Conservation (phyloP, 1,139 yeast species). For the Yamadazyma taylorii region DNA sequence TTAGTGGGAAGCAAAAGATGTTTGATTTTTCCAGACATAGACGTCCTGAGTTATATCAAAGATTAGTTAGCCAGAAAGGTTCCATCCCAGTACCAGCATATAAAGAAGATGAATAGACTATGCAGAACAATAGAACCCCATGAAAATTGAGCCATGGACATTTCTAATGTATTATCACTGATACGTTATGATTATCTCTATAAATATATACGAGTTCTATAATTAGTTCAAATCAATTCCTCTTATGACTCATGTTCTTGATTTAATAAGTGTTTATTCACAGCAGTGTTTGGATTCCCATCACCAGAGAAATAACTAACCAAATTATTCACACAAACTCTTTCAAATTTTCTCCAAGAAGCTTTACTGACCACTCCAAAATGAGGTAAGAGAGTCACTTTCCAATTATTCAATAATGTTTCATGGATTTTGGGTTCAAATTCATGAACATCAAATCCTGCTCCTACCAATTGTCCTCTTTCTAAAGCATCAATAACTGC, state of each 20-base stretch:
- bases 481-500: slow-evolving; percentile 37
- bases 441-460: slow-evolving; percentile 43
- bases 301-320: slow-evolving; percentile 29
- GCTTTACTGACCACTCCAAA: slow-evolving; percentile 31
- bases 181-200: too few species aligned
- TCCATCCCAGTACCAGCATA: slow-evolving; percentile 13
- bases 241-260: background rate
- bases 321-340: slow-evolving; percentile 30
- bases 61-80: slow-evolving; percentile 20
- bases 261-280: slow-evolving; percentile 16
- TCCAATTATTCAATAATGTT: slow-evolving; percentile 27
- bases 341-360: slow-evolving; percentile 34
- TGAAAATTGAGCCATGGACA: too few species aligned
- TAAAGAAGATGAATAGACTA: background rate
- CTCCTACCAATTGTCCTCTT: slow-evolving; percentile 37
- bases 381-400: slow-evolving; percentile 34
- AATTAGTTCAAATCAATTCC: too few species aligned
- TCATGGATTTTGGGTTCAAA: slow-evolving; percentile 35
- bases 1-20: slow-evolving; percentile 29
- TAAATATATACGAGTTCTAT: too few species aligned
- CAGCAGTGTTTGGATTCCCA: slow-evolving; percentile 21
- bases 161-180: too few species aligned
- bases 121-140: too few species aligned
- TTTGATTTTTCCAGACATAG: slow-evolving; percentile 34
- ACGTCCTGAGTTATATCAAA: slow-evolving; percentile 28